Evolutionary conservation across 78 protist species (phyloP), one percentile per base, ranked within the genome.

Genomic region (Blattamonas nauphoetae): DNA sequence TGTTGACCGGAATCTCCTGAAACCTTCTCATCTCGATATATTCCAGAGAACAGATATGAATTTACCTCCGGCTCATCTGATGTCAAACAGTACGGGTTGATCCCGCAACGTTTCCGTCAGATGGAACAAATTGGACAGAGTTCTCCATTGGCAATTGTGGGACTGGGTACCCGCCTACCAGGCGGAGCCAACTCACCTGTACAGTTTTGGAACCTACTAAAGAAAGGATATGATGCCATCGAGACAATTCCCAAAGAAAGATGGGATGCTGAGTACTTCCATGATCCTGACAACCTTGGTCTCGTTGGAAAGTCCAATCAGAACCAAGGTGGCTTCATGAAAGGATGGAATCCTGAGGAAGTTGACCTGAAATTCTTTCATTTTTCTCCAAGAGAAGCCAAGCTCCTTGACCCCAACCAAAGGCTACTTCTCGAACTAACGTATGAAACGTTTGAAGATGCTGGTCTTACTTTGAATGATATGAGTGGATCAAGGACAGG

Each of bases 361-460:
- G 6, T 79, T 5, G 83, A 79, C 6, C 32, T 21, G 83, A 6
- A 6, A 6, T 79, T 79, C 83, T 79, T 79, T 36, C 32, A 21
- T 21, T 64, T 94, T n/a, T 32, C 92, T 0, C 86, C 89, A 11
- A 86, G 42, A 33, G 95, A 90, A 42, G 92, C 94, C 2, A 84
- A 55, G 21, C 3, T n/a, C n/a, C 83, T 93, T n/a, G 96, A 94
- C 78, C 96, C 96, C 29, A 94, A 93, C 88, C 96, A 93, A 78
- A 78, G 95, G n/a, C 45, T 94, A 0, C 46, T 93, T 42, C 88
- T 94, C 11, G 90, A 92, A 71, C 41, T 55, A 42, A 63, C 85
- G 1, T 78, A 77, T 79, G 91, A 85, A n/a, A 89, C 95, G 21
- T 41, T 93, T 11, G 90, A 87, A 21, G 32, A 21, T 21, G 83